Conservation (phyloP, 768 basidiomycete genomes). For the Dacryopinax primogenitus region DNA sequence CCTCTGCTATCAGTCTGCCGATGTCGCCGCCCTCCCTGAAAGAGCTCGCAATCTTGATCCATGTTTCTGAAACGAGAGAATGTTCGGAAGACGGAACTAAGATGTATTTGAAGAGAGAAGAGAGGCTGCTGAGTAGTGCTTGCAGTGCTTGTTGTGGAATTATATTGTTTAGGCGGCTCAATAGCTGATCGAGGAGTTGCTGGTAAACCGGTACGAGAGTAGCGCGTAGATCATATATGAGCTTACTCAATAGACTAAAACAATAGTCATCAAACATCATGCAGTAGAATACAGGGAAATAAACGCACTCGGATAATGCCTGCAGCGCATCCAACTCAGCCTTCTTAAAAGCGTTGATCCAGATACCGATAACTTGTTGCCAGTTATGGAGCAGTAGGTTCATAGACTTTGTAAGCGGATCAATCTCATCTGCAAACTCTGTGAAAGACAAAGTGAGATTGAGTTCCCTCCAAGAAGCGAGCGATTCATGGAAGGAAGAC, state of each 20-base stretch:
- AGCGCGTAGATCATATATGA: slow-evolving; percentile 67
- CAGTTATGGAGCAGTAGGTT: slow-evolving; percentile 72
- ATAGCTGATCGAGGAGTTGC: slow-evolving; percentile 41
- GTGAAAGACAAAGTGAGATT: slow-evolving; percentile 68
- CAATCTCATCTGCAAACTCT: slow-evolving; percentile 48
- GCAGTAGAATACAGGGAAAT: background rate
- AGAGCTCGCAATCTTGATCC: slow-evolving; percentile 39
- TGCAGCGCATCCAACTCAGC: slow-evolving; percentile 62
- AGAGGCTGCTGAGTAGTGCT: slow-evolving; percentile 51
- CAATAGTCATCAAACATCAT: slow-evolving; percentile 15
- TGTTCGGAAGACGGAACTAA: slow-evolving; percentile 38
- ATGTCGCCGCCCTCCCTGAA: slow-evolving; percentile 56
- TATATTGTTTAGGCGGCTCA: slow-evolving; percentile 43
- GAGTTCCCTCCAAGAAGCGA: slow-evolving; percentile 66
- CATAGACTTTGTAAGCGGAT: slow-evolving; percentile 56
- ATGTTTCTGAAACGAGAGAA: slow-evolving; percentile 31
- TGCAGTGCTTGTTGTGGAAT: slow-evolving; percentile 51
- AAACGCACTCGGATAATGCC: slow-evolving; percentile 61
- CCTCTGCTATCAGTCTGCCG: slow-evolving; percentile 67
- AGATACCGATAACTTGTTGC: slow-evolving; percentile 50
- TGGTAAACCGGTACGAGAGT: slow-evolving; percentile 54
- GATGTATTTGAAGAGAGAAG: slow-evolving; percentile 57
- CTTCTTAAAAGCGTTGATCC: slow-evolving; percentile 44
- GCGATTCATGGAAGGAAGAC: slow-evolving; percentile 62
- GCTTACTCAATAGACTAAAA: slow-evolving; percentile 58